phyloP scores from a whole-genome alignment of 2,329 filamentous ascomycete genomes.

The Xylariaceae sp. region DNA sequence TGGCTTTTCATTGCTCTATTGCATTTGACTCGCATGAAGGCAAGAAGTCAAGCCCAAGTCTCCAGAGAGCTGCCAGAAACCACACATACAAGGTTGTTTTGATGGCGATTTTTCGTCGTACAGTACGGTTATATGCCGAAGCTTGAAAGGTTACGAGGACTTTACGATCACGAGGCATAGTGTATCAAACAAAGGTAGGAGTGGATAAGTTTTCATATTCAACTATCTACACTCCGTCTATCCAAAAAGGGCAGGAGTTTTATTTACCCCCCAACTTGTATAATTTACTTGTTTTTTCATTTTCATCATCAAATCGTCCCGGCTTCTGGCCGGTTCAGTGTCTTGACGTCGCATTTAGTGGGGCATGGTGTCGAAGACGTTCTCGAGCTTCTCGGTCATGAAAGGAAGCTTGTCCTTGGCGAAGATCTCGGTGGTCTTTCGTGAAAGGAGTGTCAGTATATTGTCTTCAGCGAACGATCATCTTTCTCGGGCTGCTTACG shows the following conservation, averaged over 20 bases:
- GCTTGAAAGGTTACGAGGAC: background rate
- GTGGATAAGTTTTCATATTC: conserved; percentile 13
- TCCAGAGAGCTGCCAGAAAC: background rate
- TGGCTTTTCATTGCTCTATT: background rate
- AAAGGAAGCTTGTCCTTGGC: conserved; percentile 67
- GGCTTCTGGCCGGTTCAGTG: background rate
- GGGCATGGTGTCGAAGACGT: conserved; percentile 61
- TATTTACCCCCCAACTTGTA: conserved; percentile 5
- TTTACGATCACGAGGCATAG: background rate
- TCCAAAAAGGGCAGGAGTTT: conserved; percentile 15
- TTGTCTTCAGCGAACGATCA: background rate
- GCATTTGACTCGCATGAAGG: background rate
- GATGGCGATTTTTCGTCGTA: background rate
- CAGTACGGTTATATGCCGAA: background rate
- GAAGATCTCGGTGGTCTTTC: conserved; percentile 66
- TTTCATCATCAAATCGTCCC: conserved; percentile 9
- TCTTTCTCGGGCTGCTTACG: conserved; percentile 41
- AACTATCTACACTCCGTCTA: conserved; percentile 14
- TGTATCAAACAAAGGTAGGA: background rate
- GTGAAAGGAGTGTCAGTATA: background rate
- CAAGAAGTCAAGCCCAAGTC: too few species aligned
- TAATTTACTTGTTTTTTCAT: conserved; percentile 10
- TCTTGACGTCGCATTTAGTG: conserved; percentile 11
- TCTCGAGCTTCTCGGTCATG: conserved; percentile 62
- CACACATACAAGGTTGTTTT: background rate